phyloP scores from a whole-genome alignment of 495 filamentous ascomycete genomes.

The Trichoderma gamsii region DNA sequence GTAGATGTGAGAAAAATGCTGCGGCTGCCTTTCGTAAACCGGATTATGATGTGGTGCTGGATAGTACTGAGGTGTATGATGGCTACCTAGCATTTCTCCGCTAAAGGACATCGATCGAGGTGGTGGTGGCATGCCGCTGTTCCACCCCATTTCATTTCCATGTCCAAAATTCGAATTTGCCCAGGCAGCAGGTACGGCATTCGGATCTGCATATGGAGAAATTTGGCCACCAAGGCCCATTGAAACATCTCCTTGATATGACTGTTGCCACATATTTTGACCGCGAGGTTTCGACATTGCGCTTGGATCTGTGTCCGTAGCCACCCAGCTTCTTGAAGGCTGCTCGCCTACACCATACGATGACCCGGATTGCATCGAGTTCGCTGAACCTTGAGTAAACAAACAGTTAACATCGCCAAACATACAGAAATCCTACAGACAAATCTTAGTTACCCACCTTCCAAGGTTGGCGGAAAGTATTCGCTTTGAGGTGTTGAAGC shows the following conservation, averaged over 20 bases:
- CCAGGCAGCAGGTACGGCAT: neutral
- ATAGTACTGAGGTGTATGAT: constrained; percentile 26
- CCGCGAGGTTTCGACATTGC: constrained; percentile 31
- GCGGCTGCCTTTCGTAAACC: constrained; percentile 33
- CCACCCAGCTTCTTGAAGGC: constrained; percentile 38
- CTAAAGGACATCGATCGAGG: constrained; percentile 42
- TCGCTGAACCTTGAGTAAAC: constrained; percentile 30
- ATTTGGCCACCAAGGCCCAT: neutral
- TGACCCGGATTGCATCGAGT: constrained; percentile 26
- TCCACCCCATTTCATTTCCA: constrained; percentile 31
- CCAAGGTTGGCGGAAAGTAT: constrained; percentile 31
- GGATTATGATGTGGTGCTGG: constrained; percentile 28
- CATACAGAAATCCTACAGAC: neutral
- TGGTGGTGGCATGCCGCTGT: constrained; percentile 33
- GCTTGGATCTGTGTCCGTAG: constrained; percentile 32
- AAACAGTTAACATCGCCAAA: constrained; percentile 9
- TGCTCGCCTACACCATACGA: constrained; percentile 38
- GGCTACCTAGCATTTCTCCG: constrained; percentile 30
- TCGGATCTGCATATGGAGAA: neutral
- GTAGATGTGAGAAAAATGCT: neutral
- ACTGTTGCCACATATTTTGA: constrained; percentile 33
- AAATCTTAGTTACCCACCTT: constrained; percentile 32
- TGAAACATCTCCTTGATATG: constrained; percentile 28
- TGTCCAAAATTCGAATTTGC: neutral
- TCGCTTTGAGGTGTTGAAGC: constrained; percentile 34